Evolutionary conservation across 208 protist genomes (phyloP).

Genomic region (Angomonas deanei): DNA sequence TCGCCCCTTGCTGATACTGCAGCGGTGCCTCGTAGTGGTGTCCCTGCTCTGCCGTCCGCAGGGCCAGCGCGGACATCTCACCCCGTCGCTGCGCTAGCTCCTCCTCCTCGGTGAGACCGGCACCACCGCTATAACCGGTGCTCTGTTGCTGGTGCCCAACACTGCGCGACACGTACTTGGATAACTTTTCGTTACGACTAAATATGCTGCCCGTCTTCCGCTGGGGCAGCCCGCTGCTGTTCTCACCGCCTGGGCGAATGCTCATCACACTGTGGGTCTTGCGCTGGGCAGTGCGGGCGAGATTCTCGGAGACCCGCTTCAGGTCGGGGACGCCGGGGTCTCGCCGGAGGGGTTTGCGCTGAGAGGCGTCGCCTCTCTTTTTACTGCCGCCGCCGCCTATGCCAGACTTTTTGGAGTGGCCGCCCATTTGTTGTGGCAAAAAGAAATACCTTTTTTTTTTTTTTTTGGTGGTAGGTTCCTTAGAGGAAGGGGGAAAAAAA

Average conservation of each 20-base stretch:
- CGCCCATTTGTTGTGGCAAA: conserved; percentile 48
- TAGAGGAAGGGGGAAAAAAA: conserved; percentile 1
- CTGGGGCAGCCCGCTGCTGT: not conserved
- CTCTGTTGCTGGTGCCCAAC: no score
- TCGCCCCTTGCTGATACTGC: not conserved
- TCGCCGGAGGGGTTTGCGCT: conserved; percentile 57
- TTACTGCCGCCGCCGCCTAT: conserved; percentile 62
- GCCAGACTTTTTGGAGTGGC: conserved; percentile 85
- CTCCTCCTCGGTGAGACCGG: conserved; percentile 18
- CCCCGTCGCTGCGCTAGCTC: conserved; percentile 39
- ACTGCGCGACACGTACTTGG: not conserved
- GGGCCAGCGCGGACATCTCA: conserved; percentile 65
- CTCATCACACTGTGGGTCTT: conserved; percentile 72
- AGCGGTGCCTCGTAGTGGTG: conserved; percentile 72
- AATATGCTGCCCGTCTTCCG: conserved; percentile 6
- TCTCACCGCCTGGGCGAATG: conserved; percentile 24
- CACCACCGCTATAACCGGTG: not conserved
- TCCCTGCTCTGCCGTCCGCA: conserved; percentile 65
- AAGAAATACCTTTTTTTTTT: not conserved
- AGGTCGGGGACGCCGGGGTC: conserved; percentile 80
- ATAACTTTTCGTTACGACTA: not conserved
- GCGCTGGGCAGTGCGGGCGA: conserved; percentile 51
- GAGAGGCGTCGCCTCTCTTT: conserved; percentile 15
- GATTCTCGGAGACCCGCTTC: conserved; percentile 50
- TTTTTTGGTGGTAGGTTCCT: not conserved